Evolutionary conservation across 2,329 filamentous ascomycete genomes (phyloP), one percentile per base, ranked within the genome.

Genomic region (Beauveria rudraprayagi): DNA sequence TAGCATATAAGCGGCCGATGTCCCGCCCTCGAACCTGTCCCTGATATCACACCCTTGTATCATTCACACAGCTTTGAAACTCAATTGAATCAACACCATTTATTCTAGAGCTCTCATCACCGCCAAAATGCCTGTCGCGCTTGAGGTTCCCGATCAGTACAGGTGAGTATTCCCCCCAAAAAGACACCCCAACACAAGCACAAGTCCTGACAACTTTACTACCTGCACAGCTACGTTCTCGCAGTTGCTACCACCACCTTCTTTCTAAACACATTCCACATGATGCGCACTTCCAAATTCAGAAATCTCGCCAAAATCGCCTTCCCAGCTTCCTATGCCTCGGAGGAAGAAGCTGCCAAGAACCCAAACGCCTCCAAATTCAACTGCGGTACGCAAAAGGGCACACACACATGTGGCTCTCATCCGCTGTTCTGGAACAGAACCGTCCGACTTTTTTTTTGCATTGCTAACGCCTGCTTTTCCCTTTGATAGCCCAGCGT

Each of bases 211-310:
- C 56, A 51, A n/a, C 17, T 37, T 17, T 30, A 28, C 54, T n/a
- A 17, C n/a, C n/a, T n/a, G n/a, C 22, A 40, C 64, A 88, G 86
- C 75, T 85, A 84, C 70, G 84, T 88, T 68, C 77, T 89, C 59
- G 76, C 79, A 57, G 81, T 78, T 51, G 83, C 83, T 61, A 76
- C 80, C 22, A 77, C 80, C 17, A 81, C 81, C 66, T 78, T 84
- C 72, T 76, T 88, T 70, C 69, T 88, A 71, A 85, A 83, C 76
- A 70, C 71, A 17, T 72, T 80, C 63, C 85, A 88, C 71, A 64
- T 67, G 51, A 0, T 76, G 43, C 74, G 82, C 59, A 83, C 81
- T 11, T 72, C 70, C 62, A 68, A 66, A 14, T 76, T 75, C 64
- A 84, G 85, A 71, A 83, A 78, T 68, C 72, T 73, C 24, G 79